Base-by-base conservation (phyloP, 148 eudicot genomes). In the Cornus florida region DNA sequence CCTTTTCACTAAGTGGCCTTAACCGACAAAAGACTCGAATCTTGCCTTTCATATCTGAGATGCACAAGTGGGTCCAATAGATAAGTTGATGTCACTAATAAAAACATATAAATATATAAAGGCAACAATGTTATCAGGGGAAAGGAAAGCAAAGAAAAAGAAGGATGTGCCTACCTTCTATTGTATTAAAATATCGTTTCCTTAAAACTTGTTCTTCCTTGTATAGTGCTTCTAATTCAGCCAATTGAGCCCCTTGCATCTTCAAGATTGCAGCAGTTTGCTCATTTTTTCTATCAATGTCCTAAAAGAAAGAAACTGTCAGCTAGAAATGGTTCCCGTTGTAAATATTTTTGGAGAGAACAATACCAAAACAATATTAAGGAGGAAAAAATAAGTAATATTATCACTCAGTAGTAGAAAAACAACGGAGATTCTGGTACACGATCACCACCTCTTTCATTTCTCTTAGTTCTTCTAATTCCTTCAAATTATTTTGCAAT, bases 1-100 rank as follows among this genome's bases (percentile, higher is more conserved):
- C 99, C 82, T 89, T 97, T 71, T 87, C 90, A 85, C 94, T 87
- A 46, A 94, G 84, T 67, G 99, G 99, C 72, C 99, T 89, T 76
- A 97, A 53, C 65, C 99, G 91, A 84, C 99, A 97, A 50, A 86
- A 97, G 38, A 97, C 99, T 79, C 99, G 89, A 39, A 97, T 91
- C 80, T 97, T 97, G 74, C 99, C 99, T 82, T 97, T 97, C 99
- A 97, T 94, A 82, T 97, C 99, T 97, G 79, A 67, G 35, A 38
- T 48, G 50, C 56, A 75, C 28, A 19, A 66, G 68, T 78, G 39
- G 53, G 38, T 35, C 35, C 19, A 23, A 33, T 39, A 20, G 16
- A 10, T 65, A 17, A 57, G 72, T 19, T 3, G 14, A 66, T 72
- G 14, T 39, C 66, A 1, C 19, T 32, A 12, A 66, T 62, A 39